A percentile compares a stretch with the other conserved stretches of the same genome.
phyloP scores from a whole-genome alignment of 352 stramenopile genomes.

The Phytophthora megakarya region DNA sequence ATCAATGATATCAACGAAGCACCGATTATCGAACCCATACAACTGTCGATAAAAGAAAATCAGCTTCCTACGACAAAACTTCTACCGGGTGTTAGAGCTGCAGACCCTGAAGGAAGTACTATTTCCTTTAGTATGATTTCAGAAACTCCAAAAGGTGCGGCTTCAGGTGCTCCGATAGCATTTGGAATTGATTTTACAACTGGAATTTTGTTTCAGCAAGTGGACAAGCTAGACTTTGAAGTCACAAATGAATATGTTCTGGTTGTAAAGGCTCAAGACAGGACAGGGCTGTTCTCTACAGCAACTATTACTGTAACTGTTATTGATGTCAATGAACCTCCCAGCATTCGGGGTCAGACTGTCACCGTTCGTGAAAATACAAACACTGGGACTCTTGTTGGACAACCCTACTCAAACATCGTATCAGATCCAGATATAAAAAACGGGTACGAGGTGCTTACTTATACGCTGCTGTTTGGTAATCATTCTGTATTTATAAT shows the following conservation, averaged over 20 bases:
- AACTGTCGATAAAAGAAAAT: slow-evolving; percentile 27
- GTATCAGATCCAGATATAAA: slow-evolving; percentile 26
- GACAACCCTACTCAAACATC: slow-evolving; percentile 9
- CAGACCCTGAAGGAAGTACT: slow-evolving; percentile 23
- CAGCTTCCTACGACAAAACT: slow-evolving; percentile 20
- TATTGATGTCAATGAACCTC: slow-evolving; percentile 27
- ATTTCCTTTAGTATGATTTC: slow-evolving; percentile 28
- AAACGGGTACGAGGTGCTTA: slow-evolving; percentile 24
- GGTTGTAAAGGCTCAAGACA: slow-evolving; percentile 21
- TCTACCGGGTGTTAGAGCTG: slow-evolving; percentile 19
- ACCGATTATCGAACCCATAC: slow-evolving; percentile 13
- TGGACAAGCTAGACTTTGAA: slow-evolving; percentile 46
- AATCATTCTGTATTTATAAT: slow-evolving; percentile 21
- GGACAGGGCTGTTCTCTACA: slow-evolving; percentile 22
- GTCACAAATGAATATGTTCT: slow-evolving; percentile 15
- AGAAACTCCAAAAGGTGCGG: slow-evolving; percentile 5
- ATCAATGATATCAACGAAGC: slow-evolving; percentile 31
- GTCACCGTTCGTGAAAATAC: slow-evolving; percentile 26
- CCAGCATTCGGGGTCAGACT: slow-evolving; percentile 16
- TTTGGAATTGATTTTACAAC: slow-evolving; percentile 50
- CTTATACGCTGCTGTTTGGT: not conserved
- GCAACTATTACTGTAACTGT: slow-evolving; percentile 18
- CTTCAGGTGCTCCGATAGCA: slow-evolving; percentile 17
- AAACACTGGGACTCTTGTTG: slow-evolving; percentile 10
- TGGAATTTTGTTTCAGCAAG: slow-evolving; percentile 44